Conservation (phyloP, 148 eudicot species). For the Rhododendron vialii region DNA sequence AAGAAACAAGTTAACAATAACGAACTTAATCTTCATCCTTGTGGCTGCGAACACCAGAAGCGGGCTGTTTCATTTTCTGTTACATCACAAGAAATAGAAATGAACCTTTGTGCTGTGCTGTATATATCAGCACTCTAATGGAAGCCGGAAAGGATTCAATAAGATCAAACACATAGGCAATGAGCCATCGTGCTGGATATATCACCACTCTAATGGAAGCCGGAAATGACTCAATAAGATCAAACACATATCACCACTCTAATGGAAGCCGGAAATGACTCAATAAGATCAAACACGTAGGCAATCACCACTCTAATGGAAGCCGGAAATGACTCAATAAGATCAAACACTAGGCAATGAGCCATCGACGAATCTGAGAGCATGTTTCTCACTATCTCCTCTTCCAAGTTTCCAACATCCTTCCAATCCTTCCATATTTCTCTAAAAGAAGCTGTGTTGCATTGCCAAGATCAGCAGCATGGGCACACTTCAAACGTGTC, state of each 20-base stretch:
- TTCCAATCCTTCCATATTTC: not conserved
- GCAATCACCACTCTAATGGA: not conserved
- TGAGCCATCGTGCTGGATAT: not conserved
- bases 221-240: not conserved
- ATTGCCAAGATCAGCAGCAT: not conserved
- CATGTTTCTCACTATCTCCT: not conserved
- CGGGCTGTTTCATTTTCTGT: not conserved
- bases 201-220: not conserved
- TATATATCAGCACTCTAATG: not conserved
- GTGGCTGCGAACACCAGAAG: not conserved
- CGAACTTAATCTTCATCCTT: not conserved
- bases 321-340: not conserved
- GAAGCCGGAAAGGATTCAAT: not conserved
- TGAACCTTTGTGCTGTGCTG: not conserved
- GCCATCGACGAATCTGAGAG: not conserved
- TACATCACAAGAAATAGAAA: not conserved
- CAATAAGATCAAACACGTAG: not conserved
- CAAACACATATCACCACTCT: not conserved
- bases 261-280: not conserved
- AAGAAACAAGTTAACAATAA: not conserved
- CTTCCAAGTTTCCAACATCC: not conserved
- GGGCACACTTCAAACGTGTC: not conserved
- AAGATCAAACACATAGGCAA: not conserved
- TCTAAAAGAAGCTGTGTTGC: not conserved
- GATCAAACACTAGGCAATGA: not conserved